Percentiles rank a stretch among this genome's conserved stretches.
Conservation (phyloP, 345 rosid species). For the Chamaenerion angustifolium region DNA sequence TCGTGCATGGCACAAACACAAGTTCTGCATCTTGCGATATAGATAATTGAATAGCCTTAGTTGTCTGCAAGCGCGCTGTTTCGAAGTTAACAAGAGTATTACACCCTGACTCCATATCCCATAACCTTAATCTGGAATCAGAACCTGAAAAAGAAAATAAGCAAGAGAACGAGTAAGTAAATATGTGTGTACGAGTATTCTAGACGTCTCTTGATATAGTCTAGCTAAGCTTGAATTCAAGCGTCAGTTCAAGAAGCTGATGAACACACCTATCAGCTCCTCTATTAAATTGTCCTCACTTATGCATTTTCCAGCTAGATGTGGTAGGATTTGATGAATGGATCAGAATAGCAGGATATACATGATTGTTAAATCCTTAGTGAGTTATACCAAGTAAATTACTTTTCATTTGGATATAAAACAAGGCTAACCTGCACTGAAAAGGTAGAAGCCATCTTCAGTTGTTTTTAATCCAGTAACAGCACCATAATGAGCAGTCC, state of each 20-base stretch:
- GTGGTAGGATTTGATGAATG: too few relatives aligned
- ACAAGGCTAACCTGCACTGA: constrained; percentile 65
- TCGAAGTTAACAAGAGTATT: constrained; percentile 88
- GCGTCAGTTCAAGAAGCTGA: background rate
- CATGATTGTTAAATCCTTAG: background rate
- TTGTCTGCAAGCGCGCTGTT: constrained; percentile 70
- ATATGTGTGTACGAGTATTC: background rate
- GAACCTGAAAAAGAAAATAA: constrained; percentile 42
- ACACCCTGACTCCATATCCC: constrained; percentile 89
- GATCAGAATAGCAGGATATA: too few relatives aligned
- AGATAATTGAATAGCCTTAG: constrained; percentile 58
- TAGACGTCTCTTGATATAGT: background rate
- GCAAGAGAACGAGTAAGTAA: background rate
- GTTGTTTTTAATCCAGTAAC: constrained; percentile 77
- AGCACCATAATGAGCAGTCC: constrained; percentile 92
- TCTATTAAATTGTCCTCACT: background rate
- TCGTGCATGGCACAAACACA: constrained; percentile 26
- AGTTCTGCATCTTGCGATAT: constrained; percentile 50
- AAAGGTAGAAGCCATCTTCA: constrained; percentile 83
- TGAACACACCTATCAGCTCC: background rate
- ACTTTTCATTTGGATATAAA: background rate
- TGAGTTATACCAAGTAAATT: constrained; percentile 3
- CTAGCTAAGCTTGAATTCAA: background rate
- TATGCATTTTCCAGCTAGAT: background rate
- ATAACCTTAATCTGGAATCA: constrained; percentile 84